These are phyloP conservation scores for Arthrobotrys sphaeroides DNA, from an alignment of 2,329 filamentous ascomycete species.

Conservation along the genomic window DNA sequence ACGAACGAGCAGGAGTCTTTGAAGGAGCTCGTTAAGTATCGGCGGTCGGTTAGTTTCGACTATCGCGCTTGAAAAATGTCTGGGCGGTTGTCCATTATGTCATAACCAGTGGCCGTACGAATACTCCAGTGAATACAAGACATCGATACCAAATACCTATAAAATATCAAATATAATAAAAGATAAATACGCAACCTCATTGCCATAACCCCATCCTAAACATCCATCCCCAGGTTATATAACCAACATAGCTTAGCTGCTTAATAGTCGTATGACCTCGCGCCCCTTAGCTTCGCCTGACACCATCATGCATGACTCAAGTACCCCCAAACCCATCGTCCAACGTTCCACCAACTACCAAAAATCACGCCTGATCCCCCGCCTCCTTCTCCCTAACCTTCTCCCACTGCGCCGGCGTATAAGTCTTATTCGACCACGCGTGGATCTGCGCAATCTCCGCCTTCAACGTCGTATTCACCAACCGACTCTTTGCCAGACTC, in stretches of 20 bases:
- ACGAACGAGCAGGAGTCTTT: not conserved
- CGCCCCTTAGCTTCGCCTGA: too few species aligned
- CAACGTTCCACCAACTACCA: not conserved
- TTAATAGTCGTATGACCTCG: too few species aligned
- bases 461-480: slow-evolving; percentile 84
- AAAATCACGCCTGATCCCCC: slow-evolving; percentile 3
- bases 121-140: too few species aligned
- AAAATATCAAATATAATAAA: too few species aligned
- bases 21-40: not conserved
- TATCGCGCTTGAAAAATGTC: slow-evolving; percentile 10
- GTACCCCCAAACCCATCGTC: not conserved
- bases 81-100: not conserved
- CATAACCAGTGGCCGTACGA: too few species aligned
- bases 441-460: slow-evolving; percentile 90
- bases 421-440: slow-evolving; percentile 93
- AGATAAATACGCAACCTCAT: too few species aligned
- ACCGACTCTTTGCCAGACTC: slow-evolving; percentile 82
- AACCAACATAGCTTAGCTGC: too few species aligned
- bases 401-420: slow-evolving; percentile 89
- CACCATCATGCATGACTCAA: too few species aligned
- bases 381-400: slow-evolving; percentile 67
- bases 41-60: not conserved
- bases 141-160: too few species aligned
- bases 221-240: too few species aligned
- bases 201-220: too few species aligned